Base-by-base conservation (phyloP, 805 yeast genomes). In the Cyberlindnera petersonii region DNA sequence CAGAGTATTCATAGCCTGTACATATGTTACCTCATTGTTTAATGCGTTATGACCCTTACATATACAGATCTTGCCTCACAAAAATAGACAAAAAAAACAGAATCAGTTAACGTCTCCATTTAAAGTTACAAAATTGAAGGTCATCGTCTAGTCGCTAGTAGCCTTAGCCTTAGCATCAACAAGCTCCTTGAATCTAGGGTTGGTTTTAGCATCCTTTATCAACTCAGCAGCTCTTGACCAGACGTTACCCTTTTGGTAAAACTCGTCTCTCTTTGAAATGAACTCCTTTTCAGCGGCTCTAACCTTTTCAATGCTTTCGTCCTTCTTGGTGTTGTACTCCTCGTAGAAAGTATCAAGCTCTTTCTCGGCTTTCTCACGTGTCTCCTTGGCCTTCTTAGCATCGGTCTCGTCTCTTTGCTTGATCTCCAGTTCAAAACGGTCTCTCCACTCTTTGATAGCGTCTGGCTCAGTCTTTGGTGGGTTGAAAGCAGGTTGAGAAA, bases 281-380 rank as follows among this genome's bases (percentile, higher is more conserved):
- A 82, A 88, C 44, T 75, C 77, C 49, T 75, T 79, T 51, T 86
- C 86, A 50, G 83, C 93, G 36, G 69, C 67, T 58, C 71, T 69
- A 10, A 85, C 81, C 42, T 74, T 72, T 44, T 75, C 79, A 40
- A 80, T 66, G 36, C 79, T 75, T 48, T 74, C 74, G 37, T 86
- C 91, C 62, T 79, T 83, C 68, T 89, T 89, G 57, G 72, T 69
- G 66, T 86, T 88, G 71, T 91, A 91, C 57, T 81, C 82, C 53
- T 86, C 95, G 63, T 91, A 91, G 62, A 91, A 91, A 48, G 85
- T 95, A 60, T 91, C 96, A 55, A 88, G 77, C 38, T 87, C 80
- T 59, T 79, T 78, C 55, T 77, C 76, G 9, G 98, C 98, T 46
- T 82, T 81, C 36, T 76, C 74, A 40, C 82, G 74, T 42, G 87